These are phyloP conservation scores for Tolypocladium ovalisporum DNA, from an alignment of 2,329 filamentous ascomycete genomes.

Conservation along the genomic window DNA sequence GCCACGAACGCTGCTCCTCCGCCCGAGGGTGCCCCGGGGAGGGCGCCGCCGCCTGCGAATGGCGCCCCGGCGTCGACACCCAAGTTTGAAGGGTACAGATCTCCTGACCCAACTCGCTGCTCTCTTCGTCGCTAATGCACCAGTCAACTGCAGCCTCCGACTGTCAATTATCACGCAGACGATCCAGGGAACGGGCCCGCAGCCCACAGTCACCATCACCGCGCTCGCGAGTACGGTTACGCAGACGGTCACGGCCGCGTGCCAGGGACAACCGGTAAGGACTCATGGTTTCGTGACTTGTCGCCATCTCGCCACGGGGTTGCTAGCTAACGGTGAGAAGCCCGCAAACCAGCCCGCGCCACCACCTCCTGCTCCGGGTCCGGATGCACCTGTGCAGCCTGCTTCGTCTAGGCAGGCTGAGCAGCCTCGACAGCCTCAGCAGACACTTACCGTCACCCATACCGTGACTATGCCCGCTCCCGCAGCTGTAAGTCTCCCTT, in stretches of 20 bases:
- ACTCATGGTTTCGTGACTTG: background rate
- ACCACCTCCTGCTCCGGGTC: background rate
- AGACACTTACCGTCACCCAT: background rate
- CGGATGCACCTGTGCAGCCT: background rate
- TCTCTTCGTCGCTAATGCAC: background rate
- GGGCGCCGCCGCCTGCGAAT: background rate
- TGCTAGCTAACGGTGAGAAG: background rate
- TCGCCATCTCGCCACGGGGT: background rate
- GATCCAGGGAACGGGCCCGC: background rate
- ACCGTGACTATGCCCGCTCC: background rate
- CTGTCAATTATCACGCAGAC: constrained; percentile 7
- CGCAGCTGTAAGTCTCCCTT: background rate
- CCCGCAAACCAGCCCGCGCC: background rate
- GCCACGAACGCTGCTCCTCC: background rate
- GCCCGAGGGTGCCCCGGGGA: background rate
- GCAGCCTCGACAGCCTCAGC: background rate
- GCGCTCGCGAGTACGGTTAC: constrained; percentile 3
- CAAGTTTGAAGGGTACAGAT: constrained; percentile 9
- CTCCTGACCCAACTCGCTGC: background rate
- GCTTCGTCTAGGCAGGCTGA: background rate
- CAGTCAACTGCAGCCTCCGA: background rate
- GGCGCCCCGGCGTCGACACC: background rate
- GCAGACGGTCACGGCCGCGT: constrained; percentile 2
- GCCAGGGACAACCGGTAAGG: background rate
- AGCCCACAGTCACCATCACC: constrained; percentile 8